These are phyloP conservation scores for Gossypium arboreum DNA, from an alignment of 345 rosid species.

Conservation along the genomic window DNA sequence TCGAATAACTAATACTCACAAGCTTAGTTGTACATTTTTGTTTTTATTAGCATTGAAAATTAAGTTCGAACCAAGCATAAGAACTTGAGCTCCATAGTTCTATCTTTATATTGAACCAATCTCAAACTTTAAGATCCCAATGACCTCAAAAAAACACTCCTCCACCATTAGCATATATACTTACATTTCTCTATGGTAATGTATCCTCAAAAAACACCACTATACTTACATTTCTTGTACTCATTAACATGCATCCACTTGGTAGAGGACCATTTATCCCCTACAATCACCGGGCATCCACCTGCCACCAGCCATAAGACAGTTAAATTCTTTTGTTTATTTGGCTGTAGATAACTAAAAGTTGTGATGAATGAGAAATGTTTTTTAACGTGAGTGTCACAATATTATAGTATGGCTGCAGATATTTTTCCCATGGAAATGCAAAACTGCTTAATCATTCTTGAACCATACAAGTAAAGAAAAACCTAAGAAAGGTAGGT, in stretches of 20 bases:
- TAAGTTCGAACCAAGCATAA: too few species aligned
- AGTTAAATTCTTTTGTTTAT: background rate
- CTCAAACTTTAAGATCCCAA: too few species aligned
- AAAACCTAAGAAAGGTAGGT: background rate
- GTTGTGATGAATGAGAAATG: background rate
- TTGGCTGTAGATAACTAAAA: conserved; percentile 32
- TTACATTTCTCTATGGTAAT: too few species aligned
- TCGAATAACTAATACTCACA: too few species aligned
- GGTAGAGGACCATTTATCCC: conserved; percentile 92
- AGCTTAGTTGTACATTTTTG: too few species aligned
- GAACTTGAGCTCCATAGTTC: too few species aligned
- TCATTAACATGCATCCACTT: conserved; percentile 87
- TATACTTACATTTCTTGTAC: conserved; percentile 31
- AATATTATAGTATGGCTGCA: background rate
- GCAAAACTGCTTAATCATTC: conserved; percentile 7
- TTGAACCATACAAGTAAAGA: conserved; percentile 5
- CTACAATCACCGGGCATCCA: conserved; percentile 85
- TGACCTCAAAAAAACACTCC: too few species aligned
- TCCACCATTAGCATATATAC: too few species aligned
- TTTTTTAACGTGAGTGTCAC: background rate
- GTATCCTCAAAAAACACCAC: too few species aligned
- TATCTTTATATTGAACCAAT: too few species aligned
- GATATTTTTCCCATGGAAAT: background rate
- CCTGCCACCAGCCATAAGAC: conserved; percentile 37
- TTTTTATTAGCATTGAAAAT: too few species aligned